Base-by-base conservation (phyloP, 176 grass and related monocot genomes). In the Bolboschoenus planiculmis region DNA sequence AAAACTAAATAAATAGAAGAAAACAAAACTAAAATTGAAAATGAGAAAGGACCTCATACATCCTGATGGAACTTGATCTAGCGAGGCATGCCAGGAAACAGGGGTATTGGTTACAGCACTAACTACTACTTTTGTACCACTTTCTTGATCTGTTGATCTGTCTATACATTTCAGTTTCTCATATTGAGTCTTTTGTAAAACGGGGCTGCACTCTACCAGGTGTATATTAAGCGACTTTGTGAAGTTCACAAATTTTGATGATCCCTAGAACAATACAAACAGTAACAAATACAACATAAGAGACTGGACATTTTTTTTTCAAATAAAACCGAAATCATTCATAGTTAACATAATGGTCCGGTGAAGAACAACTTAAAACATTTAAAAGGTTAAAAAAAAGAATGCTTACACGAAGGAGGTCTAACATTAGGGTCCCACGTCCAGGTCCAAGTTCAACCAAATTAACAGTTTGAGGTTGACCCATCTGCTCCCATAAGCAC, bases 401-500 rank as follows among this genome's bases (percentile, higher is more conserved):
- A 68, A 81, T 62, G 16, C 57, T 84, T 82, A 98, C 96, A 81
- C 86, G 85, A 18, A 98, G 90, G 80, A 98, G 87, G 90, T 98
- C 96, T 34, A 86, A 90, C 84, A 95, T 87, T 54, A 95, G 90
- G 16, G 96, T 98, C 81, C 92, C 96, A 33, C 96, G 85, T 29
- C 92, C 96, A 59, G 89, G 96, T 58, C 92, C 96, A 82, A 98
- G 96, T 86, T 98, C 96, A 35, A 95, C 87, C 77, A 98, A 82
- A 87, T 98, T 98, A 39, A 98, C 90, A 58, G 87, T 91, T 46
- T 85, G 81, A 33, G 96, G 92, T 65, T 84, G 79, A 20, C 89
- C 96, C 90, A 98, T 93, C 90, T 98, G 92, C 84, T 98, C 89
- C 92, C 92, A 98, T 16, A 98, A 88, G 83, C 89, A 95, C 92